Conservation (phyloP, 2,329 filamentous ascomycete species). For the Pestalotiopsis sp. region DNA sequence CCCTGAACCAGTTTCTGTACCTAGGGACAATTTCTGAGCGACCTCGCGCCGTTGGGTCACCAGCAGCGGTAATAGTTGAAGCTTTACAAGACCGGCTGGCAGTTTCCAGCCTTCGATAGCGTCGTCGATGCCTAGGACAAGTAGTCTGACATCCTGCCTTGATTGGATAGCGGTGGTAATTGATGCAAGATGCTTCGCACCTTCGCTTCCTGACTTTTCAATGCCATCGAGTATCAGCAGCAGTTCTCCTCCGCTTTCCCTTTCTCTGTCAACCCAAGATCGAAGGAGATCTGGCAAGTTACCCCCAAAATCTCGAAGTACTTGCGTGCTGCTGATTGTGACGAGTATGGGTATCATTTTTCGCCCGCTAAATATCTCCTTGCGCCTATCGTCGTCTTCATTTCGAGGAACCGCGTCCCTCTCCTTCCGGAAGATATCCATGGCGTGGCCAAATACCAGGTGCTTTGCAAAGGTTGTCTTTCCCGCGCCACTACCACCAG, state of each 20-base stretch:
- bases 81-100: not conserved
- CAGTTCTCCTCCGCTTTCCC: too few species aligned
- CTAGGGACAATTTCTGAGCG: not conserved
- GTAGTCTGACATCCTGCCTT: not conserved
- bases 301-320: too few species aligned
- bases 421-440: not conserved
- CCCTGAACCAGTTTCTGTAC: not conserved
- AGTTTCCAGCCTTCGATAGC: slow-evolving; percentile 1
- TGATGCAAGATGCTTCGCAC: too few species aligned
- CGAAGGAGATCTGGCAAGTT: too few species aligned
- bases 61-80: slow-evolving; percentile 5
- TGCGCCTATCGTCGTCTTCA: not conserved
- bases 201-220: too few species aligned
- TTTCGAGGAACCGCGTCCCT: not conserved
- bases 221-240: too few species aligned
- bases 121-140: not conserved
- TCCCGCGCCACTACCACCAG: not conserved
- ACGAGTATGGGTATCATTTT: too few species aligned
- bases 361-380: not conserved
- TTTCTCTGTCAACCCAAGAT: too few species aligned
- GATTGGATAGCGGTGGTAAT: too few species aligned
- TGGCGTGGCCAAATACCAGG: not conserved
- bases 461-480: slow-evolving; percentile 11
- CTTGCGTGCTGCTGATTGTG: too few species aligned
- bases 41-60: not conserved